These are phyloP conservation scores for Pichia thaimueangensis DNA, from an alignment of 805 yeast genomes.

Conservation along the genomic window DNA sequence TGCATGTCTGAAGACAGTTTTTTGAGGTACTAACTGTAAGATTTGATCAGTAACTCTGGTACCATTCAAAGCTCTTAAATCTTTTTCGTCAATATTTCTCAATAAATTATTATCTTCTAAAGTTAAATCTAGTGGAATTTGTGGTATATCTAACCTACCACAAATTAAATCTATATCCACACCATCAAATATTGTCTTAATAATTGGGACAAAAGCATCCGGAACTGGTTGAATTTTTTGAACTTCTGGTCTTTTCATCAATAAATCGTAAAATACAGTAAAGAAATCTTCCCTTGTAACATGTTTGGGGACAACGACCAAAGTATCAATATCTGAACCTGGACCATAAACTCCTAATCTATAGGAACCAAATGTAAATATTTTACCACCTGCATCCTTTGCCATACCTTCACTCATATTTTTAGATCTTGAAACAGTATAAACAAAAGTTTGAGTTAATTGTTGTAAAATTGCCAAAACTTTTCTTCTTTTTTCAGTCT, in stretches of 20 bases:
- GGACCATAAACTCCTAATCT: conserved; percentile 96
- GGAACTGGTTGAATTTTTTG: conserved; percentile 92
- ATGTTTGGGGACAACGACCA: conserved; percentile 96
- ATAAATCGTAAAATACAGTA: conserved; percentile 62
- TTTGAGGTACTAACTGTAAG: conserved; percentile 81
- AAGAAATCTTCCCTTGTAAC: conserved; percentile 88
- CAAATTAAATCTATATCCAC: conserved; percentile 89
- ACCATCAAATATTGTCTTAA: conserved; percentile 81
- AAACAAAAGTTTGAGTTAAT: conserved; percentile 76
- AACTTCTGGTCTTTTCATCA: conserved; percentile 70
- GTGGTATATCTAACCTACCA: conserved; percentile 77
- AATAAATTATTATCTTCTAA: conserved; percentile 80
- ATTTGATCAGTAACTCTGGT: conserved; percentile 97
- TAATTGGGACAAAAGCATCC: conserved; percentile 96
- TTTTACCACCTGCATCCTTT: conserved; percentile 92
- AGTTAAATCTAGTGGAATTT: conserved; percentile 69
- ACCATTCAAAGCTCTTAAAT: conserved; percentile 85
- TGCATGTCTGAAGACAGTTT: conserved; percentile 87
- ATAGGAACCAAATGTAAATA: conserved; percentile 94
- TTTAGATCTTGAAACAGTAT: conserved; percentile 66
- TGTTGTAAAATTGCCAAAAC: conserved; percentile 68
- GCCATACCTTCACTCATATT: conserved; percentile 99
- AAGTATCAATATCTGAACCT: conserved; percentile 94
- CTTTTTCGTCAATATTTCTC: conserved; percentile 85
- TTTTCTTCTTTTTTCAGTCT: conserved; percentile 72